Percentiles rank a stretch among this genome's conserved stretches.
Conservation (phyloP, 768 basidiomycete genomes). For the Cystobasidium tubakii region DNA sequence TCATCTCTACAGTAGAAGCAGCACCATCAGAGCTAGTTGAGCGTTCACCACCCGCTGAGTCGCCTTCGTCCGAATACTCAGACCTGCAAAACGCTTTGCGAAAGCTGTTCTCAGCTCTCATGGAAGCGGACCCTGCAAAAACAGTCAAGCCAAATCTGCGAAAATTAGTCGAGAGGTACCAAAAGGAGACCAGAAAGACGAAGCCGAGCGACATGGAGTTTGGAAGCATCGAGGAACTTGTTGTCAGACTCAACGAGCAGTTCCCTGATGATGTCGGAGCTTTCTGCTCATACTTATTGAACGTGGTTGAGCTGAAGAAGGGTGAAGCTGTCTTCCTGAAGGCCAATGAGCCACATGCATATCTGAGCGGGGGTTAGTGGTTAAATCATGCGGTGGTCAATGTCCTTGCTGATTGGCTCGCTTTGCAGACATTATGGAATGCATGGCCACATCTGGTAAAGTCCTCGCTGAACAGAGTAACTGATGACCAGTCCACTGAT, state of each 20-base stretch:
- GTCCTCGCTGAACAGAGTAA: neutral
- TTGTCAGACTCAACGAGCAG: slow-evolving; percentile 58
- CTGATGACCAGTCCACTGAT: too few relatives aligned
- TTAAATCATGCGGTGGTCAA: neutral
- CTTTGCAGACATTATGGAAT: slow-evolving; percentile 82
- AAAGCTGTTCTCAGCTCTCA: slow-evolving; percentile 71
- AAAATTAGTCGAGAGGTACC: slow-evolving; percentile 62
- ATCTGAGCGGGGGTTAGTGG: slow-evolving; percentile 75
- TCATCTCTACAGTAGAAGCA: slow-evolving; percentile 57
- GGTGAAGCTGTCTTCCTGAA: slow-evolving; percentile 92
- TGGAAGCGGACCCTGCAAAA: slow-evolving; percentile 62
- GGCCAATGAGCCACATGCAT: slow-evolving; percentile 95
- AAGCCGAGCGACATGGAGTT: slow-evolving; percentile 53
- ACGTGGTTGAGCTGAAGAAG: slow-evolving; percentile 68
- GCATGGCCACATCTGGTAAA: slow-evolving; percentile 85
- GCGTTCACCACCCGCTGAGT: slow-evolving; percentile 38
- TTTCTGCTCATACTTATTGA: slow-evolving; percentile 83
- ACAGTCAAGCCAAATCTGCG: slow-evolving; percentile 58
- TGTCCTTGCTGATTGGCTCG: neutral
- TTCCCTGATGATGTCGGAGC: slow-evolving; percentile 90
- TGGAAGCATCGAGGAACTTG: slow-evolving; percentile 53
- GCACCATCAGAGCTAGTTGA: slow-evolving; percentile 46
- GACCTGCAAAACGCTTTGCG: slow-evolving; percentile 62
- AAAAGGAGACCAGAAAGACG: slow-evolving; percentile 51
- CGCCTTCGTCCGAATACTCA: slow-evolving; percentile 49